These are phyloP conservation scores for Pseudogymnoascus sp. DNA, from an alignment of 2,329 filamentous ascomycete species.

Conservation along the genomic window DNA sequence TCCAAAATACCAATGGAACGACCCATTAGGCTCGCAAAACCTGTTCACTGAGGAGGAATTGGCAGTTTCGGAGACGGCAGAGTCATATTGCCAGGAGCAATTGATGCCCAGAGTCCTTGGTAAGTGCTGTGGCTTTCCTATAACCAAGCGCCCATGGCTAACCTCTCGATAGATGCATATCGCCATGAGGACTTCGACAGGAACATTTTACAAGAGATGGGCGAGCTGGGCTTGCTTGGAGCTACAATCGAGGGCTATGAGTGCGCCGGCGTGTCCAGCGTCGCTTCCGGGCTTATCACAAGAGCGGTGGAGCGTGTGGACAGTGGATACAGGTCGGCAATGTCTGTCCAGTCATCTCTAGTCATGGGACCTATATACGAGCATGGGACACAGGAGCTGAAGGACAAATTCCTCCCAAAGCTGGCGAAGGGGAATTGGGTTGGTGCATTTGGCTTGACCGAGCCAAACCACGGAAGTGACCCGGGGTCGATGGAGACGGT, in stretches of 20 bases:
- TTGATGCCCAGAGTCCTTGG: conserved; percentile 78
- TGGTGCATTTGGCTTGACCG: conserved; percentile 82
- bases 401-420: conserved; percentile 70
- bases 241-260: conserved; percentile 81
- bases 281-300: conserved; percentile 83
- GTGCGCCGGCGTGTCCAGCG: conserved; percentile 79
- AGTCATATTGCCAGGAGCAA: conserved; percentile 87
- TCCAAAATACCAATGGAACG: conserved; percentile 74
- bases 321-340: conserved; percentile 83
- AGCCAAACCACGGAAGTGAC: conserved; percentile 88
- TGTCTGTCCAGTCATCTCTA: conserved; percentile 90
- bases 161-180: conserved; percentile 58
- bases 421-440: conserved; percentile 77
- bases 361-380: conserved; percentile 89
- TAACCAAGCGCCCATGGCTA: conserved; percentile 8
- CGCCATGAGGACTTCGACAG: conserved; percentile 79
- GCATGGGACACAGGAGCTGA: conserved; percentile 78
- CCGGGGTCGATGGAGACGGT: conserved; percentile 84
- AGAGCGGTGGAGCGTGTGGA: conserved; percentile 86
- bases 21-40: conserved; percentile 67
- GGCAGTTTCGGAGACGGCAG: conserved; percentile 81
- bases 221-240: conserved; percentile 79
- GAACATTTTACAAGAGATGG: conserved; percentile 84
- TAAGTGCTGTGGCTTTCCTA: conserved; percentile 35
- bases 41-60: conserved; percentile 84